phyloP scores from a whole-genome alignment of 805 yeast genomes.

The Starmerella scarabaei region DNA sequence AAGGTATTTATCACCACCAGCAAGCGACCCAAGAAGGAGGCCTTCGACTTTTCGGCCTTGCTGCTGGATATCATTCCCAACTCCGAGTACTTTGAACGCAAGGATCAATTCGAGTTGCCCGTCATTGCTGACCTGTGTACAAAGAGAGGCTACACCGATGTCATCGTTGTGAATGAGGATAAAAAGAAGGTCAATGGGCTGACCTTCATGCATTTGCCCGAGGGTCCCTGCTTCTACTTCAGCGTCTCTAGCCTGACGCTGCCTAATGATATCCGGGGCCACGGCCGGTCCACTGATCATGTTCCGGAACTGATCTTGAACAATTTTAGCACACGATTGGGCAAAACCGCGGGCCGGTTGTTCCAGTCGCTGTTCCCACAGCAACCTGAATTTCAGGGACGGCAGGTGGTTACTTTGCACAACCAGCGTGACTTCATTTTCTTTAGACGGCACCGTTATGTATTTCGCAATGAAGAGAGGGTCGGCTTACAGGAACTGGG shows the following conservation, averaged over 20 bases:
- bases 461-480: conserved; percentile 76
- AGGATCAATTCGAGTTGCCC: conserved; percentile 66
- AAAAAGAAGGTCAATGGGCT: conserved; percentile 84
- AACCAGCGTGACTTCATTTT: conserved; percentile 93
- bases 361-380: conserved; percentile 90
- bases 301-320: conserved; percentile 85
- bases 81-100: conserved; percentile 74
- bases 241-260: conserved; percentile 65
- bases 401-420: conserved; percentile 91
- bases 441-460: conserved; percentile 87
- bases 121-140: conserved; percentile 76
- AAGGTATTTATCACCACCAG: conserved; percentile 84
- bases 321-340: conserved; percentile 83
- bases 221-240: conserved; percentile 90
- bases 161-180: conserved; percentile 85
- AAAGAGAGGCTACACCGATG: conserved; percentile 75
- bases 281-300: conserved; percentile 82
- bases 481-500: conserved; percentile 95
- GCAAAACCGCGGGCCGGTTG: conserved; percentile 82
- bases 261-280: conserved; percentile 66
- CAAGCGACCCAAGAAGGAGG: conserved; percentile 70
- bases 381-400: conserved; percentile 83
- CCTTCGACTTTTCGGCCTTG: conserved; percentile 80
- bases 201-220: conserved; percentile 86
- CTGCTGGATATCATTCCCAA: conserved; percentile 76